These are phyloP conservation scores for Fusarium begoniae DNA, from an alignment of 2,329 filamentous ascomycete genomes.

Conservation along the genomic window DNA sequence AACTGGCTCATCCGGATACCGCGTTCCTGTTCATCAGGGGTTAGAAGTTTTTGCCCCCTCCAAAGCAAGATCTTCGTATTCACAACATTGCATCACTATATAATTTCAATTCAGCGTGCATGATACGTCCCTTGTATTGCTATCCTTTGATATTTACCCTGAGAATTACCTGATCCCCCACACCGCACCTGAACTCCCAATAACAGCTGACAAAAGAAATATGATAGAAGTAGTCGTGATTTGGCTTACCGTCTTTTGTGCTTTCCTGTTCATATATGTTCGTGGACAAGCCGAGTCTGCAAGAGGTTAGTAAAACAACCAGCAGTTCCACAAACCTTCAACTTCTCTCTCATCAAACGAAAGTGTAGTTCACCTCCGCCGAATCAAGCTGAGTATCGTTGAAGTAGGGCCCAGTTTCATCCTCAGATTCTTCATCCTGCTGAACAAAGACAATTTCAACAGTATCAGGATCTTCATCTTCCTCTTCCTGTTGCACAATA, in stretches of 20 bases:
- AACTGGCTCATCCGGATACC: not conserved
- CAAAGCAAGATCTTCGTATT: accelerated
- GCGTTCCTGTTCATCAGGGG: not conserved
- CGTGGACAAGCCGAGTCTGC: not conserved
- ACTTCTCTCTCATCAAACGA: not conserved
- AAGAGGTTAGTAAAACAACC: too few relatives aligned
- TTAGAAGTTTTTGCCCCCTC: too few relatives aligned
- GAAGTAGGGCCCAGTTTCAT: not conserved
- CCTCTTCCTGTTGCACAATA: not conserved
- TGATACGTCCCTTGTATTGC: not conserved
- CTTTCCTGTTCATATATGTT: not conserved
- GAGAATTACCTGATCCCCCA: not conserved
- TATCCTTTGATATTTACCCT: not conserved
- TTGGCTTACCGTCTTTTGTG: not conserved
- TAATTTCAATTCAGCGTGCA: accelerated
- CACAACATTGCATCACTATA: accelerated
- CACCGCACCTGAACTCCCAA: not conserved
- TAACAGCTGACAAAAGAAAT: not conserved
- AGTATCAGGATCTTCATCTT: not conserved
- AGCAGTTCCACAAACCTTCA: not conserved
- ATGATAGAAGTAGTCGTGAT: not conserved
- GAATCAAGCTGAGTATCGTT: not conserved
- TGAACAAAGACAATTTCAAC: not conserved
- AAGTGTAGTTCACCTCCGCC: not conserved
- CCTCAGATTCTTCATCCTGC: not conserved